A percentile compares a stretch with the other conserved stretches of the same genome.
Evolutionary conservation across 2,329 filamentous ascomycete genomes (phyloP).

Genomic region (Fusarium sp.): DNA sequence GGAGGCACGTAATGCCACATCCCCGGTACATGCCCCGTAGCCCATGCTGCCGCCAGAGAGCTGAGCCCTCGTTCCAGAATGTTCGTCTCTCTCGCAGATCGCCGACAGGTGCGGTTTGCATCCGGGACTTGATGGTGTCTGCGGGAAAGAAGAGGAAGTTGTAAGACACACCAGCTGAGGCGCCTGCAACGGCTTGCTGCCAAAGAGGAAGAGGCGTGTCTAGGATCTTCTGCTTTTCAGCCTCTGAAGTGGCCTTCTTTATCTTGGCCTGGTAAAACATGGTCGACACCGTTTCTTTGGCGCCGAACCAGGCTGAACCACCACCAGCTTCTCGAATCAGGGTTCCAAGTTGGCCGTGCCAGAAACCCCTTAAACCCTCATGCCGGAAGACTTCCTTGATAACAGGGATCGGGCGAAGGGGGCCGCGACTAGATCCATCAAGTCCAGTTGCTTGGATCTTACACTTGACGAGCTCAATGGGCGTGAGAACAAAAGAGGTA

Average conservation of each 20-base stretch:
- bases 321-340: slow-evolving; percentile 94
- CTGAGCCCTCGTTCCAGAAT: slow-evolving; percentile 78
- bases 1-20: slow-evolving; percentile 90
- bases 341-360: slow-evolving; percentile 94
- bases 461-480: slow-evolving; percentile 97
- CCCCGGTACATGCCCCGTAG: slow-evolving; percentile 90
- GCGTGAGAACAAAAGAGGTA: slow-evolving; percentile 91
- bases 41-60: slow-evolving; percentile 86
- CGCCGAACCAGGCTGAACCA: slow-evolving; percentile 93
- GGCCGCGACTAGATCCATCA: slow-evolving; percentile 55
- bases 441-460: slow-evolving; percentile 86
- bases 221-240: slow-evolving; percentile 55
- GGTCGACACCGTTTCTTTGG: slow-evolving; percentile 83
- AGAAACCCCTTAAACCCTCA: slow-evolving; percentile 88
- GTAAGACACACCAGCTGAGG: slow-evolving; percentile 90
- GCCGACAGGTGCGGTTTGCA: slow-evolving; percentile 87
- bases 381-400: slow-evolving; percentile 84
- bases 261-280: slow-evolving; percentile 73
- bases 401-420: slow-evolving; percentile 75
- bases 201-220: slow-evolving; percentile 76
- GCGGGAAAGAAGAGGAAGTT: slow-evolving; percentile 98
- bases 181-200: slow-evolving; percentile 90
- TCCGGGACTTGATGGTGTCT: slow-evolving; percentile 96
- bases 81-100: slow-evolving; percentile 66
- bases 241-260: slow-evolving; percentile 51